Base-by-base conservation (phyloP, 352 stramenopile genomes). In the Peronospora farinosa region DNA sequence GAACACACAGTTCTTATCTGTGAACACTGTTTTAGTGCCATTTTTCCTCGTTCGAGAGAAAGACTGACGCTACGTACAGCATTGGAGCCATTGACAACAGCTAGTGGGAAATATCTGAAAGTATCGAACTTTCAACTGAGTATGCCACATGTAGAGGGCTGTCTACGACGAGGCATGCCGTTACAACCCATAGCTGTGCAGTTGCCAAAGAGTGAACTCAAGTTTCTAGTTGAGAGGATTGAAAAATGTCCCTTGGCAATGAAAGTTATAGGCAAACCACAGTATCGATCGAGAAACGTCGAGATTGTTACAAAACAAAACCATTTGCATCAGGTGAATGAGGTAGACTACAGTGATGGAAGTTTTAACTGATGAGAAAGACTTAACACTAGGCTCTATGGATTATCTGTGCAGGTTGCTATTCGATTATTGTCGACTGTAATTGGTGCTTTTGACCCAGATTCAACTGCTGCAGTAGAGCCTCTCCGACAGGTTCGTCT, bases 111-210 rank as follows among this genome's bases (percentile, higher is more conserved):
- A 21, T 45, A 69, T 2, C 61, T 94, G 7, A 74, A 90, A 48
- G 75, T 91, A 35, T 77, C 74, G 8, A 93, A 93, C 31, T 95
- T 90, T 51, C 84, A 95, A 38, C 42, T 88, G 27, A 90, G 76
- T 33, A 95, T 95, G 84, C 82, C 82, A 3, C 84, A 95, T 51
- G 78, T 93, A n/a, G 72, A 90, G 31, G 82, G 84, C 1, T 95
- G 84, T 57, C 52, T 71, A 21, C 70, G 84, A 21, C 85, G 86
- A 40, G 80, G 80, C n/a, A 95, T 89, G 84, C 84, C 84, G 5
- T 40, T 92, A 25, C 73, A 84, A 25, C 58, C 66, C 0, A 54
- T 88, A 2, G 54, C 76, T 5, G 74, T 95, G 38, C 76, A 85
- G 23, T 56, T 95, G 25, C 81, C 84, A 0, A 90, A 87, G 63